Conservation (phyloP, 2,329 filamentous ascomycete genomes). For the Colletotrichum sp. region DNA sequence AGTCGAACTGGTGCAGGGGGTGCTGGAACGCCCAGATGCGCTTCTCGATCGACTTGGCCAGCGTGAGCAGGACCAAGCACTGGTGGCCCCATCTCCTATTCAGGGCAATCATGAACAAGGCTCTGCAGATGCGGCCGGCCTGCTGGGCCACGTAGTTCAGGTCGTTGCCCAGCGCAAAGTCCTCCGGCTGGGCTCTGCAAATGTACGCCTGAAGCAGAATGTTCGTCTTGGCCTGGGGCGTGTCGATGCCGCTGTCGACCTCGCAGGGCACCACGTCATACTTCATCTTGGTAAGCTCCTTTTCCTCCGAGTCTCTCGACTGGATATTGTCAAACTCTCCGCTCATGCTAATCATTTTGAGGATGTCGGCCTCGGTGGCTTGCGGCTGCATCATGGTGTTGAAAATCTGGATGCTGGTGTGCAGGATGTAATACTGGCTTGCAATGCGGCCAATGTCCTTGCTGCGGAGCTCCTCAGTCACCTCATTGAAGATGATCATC, state of each 20-base stretch:
- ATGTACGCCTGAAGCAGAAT: slow-evolving; percentile 95
- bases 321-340: slow-evolving; percentile 98
- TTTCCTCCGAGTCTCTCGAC: slow-evolving; percentile 85
- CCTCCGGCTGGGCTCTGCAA: slow-evolving; percentile 83
- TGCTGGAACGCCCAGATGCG: slow-evolving; percentile 95
- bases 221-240: slow-evolving; percentile 90
- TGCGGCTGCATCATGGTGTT: slow-evolving; percentile 90
- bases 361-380: slow-evolving; percentile 87
- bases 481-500: slow-evolving; percentile 99
- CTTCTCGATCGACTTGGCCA: slow-evolving; percentile 97
- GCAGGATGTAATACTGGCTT: slow-evolving; percentile 94
- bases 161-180: slow-evolving; percentile 93
- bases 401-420: slow-evolving; percentile 94
- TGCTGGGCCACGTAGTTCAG: slow-evolving; percentile 96
- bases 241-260: slow-evolving; percentile 73
- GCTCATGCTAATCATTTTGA: slow-evolving; percentile 97
- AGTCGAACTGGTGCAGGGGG: slow-evolving; percentile 92
- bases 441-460: slow-evolving; percentile 97
- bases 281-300: slow-evolving; percentile 80
- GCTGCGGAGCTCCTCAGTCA: slow-evolving; percentile 87
- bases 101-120: slow-evolving; percentile 95
- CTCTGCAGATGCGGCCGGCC: slow-evolving; percentile 89
- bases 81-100: slow-evolving; percentile 96
- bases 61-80: slow-evolving; percentile 85
- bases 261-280: slow-evolving; percentile 77